Evolutionary conservation across 2,329 filamentous ascomycete species (phyloP), one percentile per base, ranked within the genome.

Genomic region (Alternaria longipes): DNA sequence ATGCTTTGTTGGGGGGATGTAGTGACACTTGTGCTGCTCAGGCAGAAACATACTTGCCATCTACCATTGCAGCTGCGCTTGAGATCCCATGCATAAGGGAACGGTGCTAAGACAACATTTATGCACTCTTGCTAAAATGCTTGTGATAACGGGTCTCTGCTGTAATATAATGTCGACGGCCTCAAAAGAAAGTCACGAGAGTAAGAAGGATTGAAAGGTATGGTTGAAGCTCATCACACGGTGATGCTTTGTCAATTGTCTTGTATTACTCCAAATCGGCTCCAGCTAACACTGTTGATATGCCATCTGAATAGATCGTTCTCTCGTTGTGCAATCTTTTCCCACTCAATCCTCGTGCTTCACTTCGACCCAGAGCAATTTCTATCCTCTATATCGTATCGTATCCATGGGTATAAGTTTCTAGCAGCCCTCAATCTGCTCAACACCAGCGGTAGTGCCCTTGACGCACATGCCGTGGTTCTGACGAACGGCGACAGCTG

Each of bases 381-480:
- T 38, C 32, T 12, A 5, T 50, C 20, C 16, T 18, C 30, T 24
- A 24, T 20, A 12, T 50, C 20, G 22, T 12, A 8, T 36, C 32
- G 8, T 50, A 32, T 12, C 40, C 14, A 26, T 49, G 32, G 30
- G 20, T 38, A 50, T 50, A 36, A 24, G 8, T 36, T 18, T 54
- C 50, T 62, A 62, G 47, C 60, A 63, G 56, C 45, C 30, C 7
- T 34, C 16, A 14, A 63, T 63, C 42, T 63, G 60, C 40, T 47
- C 38, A 8, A 60, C 38, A 8, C 34, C 52, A 5, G 32, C 46
- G 18, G 38, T 16, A 12, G 52, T 46, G n/a, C 45, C 28, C 24
- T 42, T 53, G 47, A 78, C 75, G 56, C 76, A 78, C 68, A 75
- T 76, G 60, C 76, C 76, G 64, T 78, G 76, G 66, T 78, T 77